Conservation (phyloP, 2,329 filamentous ascomycete genomes). For the Torrubiella hemipterigena region DNA sequence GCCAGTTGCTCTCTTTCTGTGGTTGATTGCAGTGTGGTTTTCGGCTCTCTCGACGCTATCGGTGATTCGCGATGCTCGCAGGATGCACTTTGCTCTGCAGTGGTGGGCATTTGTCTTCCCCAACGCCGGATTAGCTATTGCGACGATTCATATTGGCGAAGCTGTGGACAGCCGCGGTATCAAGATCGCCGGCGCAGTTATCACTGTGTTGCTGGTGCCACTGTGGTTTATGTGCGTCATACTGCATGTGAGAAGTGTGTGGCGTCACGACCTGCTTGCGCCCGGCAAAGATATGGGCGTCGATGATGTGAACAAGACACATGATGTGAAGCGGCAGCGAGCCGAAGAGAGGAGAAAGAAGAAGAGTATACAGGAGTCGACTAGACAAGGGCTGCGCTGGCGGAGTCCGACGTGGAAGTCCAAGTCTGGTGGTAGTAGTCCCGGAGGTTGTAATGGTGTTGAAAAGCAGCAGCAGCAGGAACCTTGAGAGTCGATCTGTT, state of each 20-base stretch:
- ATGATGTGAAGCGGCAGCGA: constrained; percentile 9
- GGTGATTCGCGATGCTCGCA: constrained; percentile 20
- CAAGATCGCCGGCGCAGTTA: constrained; percentile 32
- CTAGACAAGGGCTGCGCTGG: too few relatives aligned
- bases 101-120: constrained; percentile 42
- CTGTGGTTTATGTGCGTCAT: constrained; percentile 38
- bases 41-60: constrained; percentile 28
- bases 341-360: neutral
- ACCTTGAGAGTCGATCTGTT: too few relatives aligned
- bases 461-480: too few relatives aligned
- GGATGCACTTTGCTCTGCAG: constrained; percentile 31
- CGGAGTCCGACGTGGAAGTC: too few relatives aligned
- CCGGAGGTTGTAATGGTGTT: too few relatives aligned
- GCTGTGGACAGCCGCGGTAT: constrained; percentile 32
- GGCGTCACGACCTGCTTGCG: constrained; percentile 32
- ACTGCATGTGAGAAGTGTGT: constrained; percentile 30
- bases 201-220: constrained; percentile 35
- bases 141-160: constrained; percentile 38
- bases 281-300: constrained; percentile 42
- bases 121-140: constrained; percentile 43
- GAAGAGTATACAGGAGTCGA: too few relatives aligned
- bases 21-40: constrained; percentile 42
- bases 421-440: too few relatives aligned
- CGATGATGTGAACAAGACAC: constrained; percentile 15
- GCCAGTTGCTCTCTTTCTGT: constrained; percentile 34